Evolutionary conservation across 768 basidiomycete genomes (phyloP).

Genomic region (Boletus eberwhitei): DNA sequence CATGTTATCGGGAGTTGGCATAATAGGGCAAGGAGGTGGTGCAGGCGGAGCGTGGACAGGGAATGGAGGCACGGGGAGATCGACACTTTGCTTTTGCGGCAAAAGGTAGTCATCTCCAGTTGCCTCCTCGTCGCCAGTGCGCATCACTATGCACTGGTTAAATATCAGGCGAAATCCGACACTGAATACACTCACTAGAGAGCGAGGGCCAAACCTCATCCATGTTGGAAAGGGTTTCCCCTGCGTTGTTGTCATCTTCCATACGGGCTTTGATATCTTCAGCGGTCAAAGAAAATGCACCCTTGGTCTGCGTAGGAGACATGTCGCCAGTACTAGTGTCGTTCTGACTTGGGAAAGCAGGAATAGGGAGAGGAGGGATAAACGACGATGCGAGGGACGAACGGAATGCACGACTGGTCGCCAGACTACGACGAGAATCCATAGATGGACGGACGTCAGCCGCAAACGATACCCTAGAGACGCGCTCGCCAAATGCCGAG

Average conservation of each 20-base stretch:
- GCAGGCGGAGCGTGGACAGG: slow-evolving; percentile 30
- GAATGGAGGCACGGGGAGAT: slow-evolving; percentile 33
- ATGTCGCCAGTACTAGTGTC: slow-evolving; percentile 28
- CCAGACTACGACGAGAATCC: slow-evolving; percentile 41
- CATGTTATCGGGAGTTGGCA: slow-evolving; percentile 37
- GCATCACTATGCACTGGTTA: slow-evolving; percentile 57
- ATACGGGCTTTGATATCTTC: slow-evolving; percentile 64
- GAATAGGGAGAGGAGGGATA: slow-evolving; percentile 40
- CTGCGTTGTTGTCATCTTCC: slow-evolving; percentile 31
- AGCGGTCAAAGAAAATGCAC: slow-evolving; percentile 43
- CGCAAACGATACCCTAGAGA: slow-evolving; percentile 69
- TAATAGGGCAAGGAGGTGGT: slow-evolving; percentile 39
- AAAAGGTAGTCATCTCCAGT: slow-evolving; percentile 46
- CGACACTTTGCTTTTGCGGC: slow-evolving; percentile 23
- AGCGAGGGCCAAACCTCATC: slow-evolving; percentile 71
- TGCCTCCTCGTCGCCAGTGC: slow-evolving; percentile 43
- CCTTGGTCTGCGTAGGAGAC: slow-evolving; percentile 44
- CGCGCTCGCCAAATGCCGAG: slow-evolving; percentile 46
- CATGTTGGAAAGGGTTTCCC: slow-evolving; percentile 35
- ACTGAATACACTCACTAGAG: slow-evolving; percentile 43
- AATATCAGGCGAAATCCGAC: background rate
- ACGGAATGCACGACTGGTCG: slow-evolving; percentile 44
- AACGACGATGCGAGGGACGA: slow-evolving; percentile 39
- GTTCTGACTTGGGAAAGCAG: slow-evolving; percentile 13
- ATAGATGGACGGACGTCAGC: slow-evolving; percentile 49